Conservation (phyloP, 164 flowering plant genomes). For the Saururus chinensis region DNA sequence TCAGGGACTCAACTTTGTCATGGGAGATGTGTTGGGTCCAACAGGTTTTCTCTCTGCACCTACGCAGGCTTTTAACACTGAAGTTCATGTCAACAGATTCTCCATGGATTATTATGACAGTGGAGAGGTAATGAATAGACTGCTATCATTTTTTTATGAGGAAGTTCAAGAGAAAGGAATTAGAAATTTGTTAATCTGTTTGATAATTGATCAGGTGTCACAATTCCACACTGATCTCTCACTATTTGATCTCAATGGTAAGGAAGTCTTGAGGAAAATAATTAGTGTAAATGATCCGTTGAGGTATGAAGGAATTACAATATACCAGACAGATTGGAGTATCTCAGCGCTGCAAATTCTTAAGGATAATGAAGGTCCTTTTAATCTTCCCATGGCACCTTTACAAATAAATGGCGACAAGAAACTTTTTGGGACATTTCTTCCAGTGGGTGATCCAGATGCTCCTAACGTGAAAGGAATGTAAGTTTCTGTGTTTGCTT, state of each 20-base stretch:
- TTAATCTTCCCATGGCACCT: conserved; percentile 98
- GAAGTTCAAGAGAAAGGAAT: not conserved
- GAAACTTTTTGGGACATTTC: conserved; percentile 85
- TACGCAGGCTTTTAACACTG: conserved; percentile 68
- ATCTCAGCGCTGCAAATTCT: conserved; percentile 73
- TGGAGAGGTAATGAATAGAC: conserved; percentile 21
- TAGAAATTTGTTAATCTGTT: not conserved
- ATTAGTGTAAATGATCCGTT: conserved; percentile 94
- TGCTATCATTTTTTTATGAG: not conserved
- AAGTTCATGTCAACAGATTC: conserved; percentile 89
- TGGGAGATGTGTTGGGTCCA: conserved; percentile 82
- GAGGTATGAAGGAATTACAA: conserved; percentile 74
- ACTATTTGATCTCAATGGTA: conserved; percentile 61
- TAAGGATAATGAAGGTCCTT: conserved; percentile 88
- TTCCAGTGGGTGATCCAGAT: conserved; percentile 59
- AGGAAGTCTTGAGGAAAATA: conserved; percentile 90
- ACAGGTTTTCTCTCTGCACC: conserved; percentile 81
- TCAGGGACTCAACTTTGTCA: conserved; percentile 85
- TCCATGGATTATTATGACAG: conserved; percentile 86
- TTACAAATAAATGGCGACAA: conserved; percentile 84
- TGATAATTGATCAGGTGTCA: conserved; percentile 37
- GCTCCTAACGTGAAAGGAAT: conserved; percentile 83
- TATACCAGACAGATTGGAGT: conserved; percentile 97
- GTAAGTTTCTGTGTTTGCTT: conserved; percentile 30
- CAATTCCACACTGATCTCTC: conserved; percentile 90